Conservation (phyloP, 176 grass and related monocot species). For the Luzula sylvatica region DNA sequence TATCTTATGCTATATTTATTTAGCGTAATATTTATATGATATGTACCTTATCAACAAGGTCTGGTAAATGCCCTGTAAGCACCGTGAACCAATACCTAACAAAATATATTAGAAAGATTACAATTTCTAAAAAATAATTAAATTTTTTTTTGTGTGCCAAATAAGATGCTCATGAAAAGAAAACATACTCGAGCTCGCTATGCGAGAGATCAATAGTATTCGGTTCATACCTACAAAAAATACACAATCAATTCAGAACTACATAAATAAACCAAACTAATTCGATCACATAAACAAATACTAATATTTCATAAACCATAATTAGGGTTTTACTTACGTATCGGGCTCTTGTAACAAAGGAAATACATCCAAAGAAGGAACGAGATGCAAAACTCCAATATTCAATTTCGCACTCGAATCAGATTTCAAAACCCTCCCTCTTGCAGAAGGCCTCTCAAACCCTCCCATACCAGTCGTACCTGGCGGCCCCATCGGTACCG, state of each 20-base stretch:
- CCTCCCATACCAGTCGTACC: conserved; percentile 97
- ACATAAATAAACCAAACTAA: background rate
- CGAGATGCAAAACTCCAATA: conserved; percentile 96
- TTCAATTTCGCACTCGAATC: conserved; percentile 88
- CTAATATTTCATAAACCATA: background rate
- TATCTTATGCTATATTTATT: background rate
- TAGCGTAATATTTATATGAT: conserved; percentile 4
- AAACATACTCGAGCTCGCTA: conserved; percentile 81
- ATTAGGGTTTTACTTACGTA: conserved; percentile 31
- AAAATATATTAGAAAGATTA: conserved; percentile 26
- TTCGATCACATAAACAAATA: background rate
- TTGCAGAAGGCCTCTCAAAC: conserved; percentile 83
- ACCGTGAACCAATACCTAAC: conserved; percentile 87
- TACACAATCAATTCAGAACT: background rate
- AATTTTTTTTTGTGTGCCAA: too few species aligned
- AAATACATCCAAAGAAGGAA: conserved; percentile 87
- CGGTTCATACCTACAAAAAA: conserved; percentile 65
- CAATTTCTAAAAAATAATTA: conserved; percentile 1
- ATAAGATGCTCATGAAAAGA: conserved; percentile 16
- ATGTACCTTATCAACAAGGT: conserved; percentile 93
- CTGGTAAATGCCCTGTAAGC: conserved; percentile 71
- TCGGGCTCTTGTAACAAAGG: conserved; percentile 82
- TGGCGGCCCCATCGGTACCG: conserved; percentile 87
- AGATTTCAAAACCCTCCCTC: conserved; percentile 73
- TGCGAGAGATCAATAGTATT: conserved; percentile 92